Base-by-base conservation (phyloP, 2,329 filamentous ascomycete species). In the Hortaea werneckii region DNA sequence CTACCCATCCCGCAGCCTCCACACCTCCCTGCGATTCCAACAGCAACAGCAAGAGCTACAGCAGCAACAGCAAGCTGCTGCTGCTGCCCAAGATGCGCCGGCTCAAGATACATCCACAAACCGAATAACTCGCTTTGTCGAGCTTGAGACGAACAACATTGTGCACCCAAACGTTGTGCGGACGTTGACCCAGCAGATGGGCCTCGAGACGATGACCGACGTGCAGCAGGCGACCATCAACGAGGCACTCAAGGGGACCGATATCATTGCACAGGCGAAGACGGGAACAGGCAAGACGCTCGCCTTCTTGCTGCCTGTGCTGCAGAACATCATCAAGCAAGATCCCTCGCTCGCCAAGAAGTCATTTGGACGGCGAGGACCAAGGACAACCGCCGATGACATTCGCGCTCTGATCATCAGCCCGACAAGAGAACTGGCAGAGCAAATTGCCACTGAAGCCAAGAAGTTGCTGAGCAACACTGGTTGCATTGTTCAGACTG, bases 231-330 rank as follows among this genome's bases (percentile, higher is more conserved):
- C 82, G 62, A 94, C 90, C 9, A 88, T 98, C 61, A 79, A 79
- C 49, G 77, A 86, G 46, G 86, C 85, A 4, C 71, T 96, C 37
- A 79, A 80, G 54, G 89, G 92, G 20, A 78, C 74, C 49, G 90
- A 95, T 65, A 75, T 95, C 45, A 67, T 96, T 54, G 92, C 90
- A 40, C 92, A 96, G 71, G 92, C 92, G 49, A 95, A 87, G 69
- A 98, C 92, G 6, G 92, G 92, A 63, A 96, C 92, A 4, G 92
- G 92, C 63, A 98, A 98, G 71, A 98, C 92, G 0, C 71, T 96
- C 47, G 92, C 87, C 32, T 98, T 96, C 72, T 75, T 98, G 26
- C 69, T 96, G 5, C 92, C 92, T 42, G 73, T 88, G 6, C 70
- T 96, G 43, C 87, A 95, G 64, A 82, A 81, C 49, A 85, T 95